Conservation (phyloP, 306 rosid genomes). For the Cucurbita argyrosperma region DNA sequence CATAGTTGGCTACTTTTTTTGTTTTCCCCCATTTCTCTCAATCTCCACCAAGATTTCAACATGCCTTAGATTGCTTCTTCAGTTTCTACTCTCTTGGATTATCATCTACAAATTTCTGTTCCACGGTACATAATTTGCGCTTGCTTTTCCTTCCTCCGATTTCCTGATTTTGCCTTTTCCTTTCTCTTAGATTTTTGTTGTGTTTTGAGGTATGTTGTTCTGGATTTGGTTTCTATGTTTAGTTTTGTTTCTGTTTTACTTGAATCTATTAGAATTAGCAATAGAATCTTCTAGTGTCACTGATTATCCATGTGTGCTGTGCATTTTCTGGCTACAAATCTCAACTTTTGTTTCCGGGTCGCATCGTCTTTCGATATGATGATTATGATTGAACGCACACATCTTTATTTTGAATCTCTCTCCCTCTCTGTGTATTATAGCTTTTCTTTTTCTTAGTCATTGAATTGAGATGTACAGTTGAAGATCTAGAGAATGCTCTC, state of each 20-base stretch:
- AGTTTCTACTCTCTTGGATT: not conserved
- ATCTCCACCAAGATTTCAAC: not conserved
- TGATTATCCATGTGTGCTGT: not conserved
- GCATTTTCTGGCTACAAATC: not conserved
- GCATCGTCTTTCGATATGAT: not conserved
- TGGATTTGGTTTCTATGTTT: not conserved
- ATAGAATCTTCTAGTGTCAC: not conserved
- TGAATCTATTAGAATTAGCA: not conserved
- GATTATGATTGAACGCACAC: not conserved
- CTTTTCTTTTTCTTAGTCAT: not conserved
- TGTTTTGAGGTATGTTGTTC: not conserved
- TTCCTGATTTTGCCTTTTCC: not conserved
- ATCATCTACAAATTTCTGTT: not conserved
- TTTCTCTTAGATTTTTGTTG: not conserved
- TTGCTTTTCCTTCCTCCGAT: not conserved
- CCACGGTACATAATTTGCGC: not conserved
- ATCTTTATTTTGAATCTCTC: not conserved
- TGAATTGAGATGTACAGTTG: not conserved
- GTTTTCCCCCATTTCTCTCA: not conserved
- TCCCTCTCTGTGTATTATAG: not conserved
- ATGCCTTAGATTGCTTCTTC: not conserved
- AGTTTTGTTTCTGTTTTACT: not conserved
- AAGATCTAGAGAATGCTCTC: not conserved
- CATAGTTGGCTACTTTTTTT: not conserved
- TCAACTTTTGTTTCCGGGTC: not conserved